A percentile compares a stretch with the other conserved stretches of the same genome.
Evolutionary conservation across 768 basidiomycete species (phyloP).

Genomic region (Grammothele lineata): DNA sequence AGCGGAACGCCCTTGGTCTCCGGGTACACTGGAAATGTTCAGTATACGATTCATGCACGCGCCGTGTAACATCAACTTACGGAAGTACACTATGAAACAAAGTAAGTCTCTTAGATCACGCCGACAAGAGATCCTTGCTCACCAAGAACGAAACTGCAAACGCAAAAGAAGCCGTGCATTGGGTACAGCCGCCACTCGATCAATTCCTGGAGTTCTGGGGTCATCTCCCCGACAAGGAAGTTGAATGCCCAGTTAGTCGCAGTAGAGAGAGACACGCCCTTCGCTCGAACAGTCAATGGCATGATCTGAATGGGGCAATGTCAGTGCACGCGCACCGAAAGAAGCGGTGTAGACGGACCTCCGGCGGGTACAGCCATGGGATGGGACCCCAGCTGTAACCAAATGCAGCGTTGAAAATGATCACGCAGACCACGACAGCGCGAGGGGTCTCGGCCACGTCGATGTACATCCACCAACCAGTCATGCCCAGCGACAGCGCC

Average conservation of each 20-base stretch:
- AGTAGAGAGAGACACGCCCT: constrained; percentile 93
- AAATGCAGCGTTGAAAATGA: constrained; percentile 91
- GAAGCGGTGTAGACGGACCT: constrained; percentile 39
- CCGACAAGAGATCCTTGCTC: constrained; percentile 6
- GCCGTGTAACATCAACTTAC: constrained; percentile 37
- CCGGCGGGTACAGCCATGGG: constrained; percentile 79
- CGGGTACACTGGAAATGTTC: constrained; percentile 60
- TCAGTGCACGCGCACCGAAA: too few relatives aligned
- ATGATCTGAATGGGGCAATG: too few relatives aligned
- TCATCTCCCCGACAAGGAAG: constrained; percentile 84
- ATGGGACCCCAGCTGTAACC: constrained; percentile 91
- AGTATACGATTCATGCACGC: not conserved
- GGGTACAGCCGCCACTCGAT: constrained; percentile 92
- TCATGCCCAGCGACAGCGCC: constrained; percentile 72
- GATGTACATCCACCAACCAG: constrained; percentile 93
- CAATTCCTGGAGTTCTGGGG: constrained; percentile 80
- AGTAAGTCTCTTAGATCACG: too few relatives aligned
- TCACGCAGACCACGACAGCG: constrained; percentile 84
- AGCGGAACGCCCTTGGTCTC: constrained; percentile 84
- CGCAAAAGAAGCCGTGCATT: constrained; percentile 93
- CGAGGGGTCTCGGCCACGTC: constrained; percentile 82
- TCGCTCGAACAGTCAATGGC: constrained; percentile 84
- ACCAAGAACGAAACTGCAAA: constrained; percentile 81
- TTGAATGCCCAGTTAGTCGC: constrained; percentile 87
- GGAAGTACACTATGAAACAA: constrained; percentile 58